Evolutionary conservation across 345 rosid species (phyloP).

Genomic region (Angophora floribunda): DNA sequence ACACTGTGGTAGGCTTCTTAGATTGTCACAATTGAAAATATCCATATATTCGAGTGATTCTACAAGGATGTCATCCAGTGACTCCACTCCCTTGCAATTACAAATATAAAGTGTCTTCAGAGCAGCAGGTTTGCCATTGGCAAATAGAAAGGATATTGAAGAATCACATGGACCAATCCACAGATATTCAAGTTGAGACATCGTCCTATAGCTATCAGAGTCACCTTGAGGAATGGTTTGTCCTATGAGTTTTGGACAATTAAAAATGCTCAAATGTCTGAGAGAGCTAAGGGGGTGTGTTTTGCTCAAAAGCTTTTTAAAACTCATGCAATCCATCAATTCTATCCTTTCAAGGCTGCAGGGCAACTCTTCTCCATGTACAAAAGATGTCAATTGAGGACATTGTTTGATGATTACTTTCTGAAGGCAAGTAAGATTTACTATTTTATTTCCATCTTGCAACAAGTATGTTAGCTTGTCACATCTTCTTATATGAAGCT

Average conservation of each 20-base stretch:
- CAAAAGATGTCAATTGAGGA: accelerated
- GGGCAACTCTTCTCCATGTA: accelerated
- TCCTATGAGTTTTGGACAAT: background rate
- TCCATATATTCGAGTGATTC: accelerated
- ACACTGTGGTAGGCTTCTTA: too few relatives aligned
- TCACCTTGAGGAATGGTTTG: too few relatives aligned
- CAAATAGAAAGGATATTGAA: accelerated
- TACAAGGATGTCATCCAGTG: accelerated
- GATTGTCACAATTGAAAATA: accelerated
- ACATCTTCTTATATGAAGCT: background rate
- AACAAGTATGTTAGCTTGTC: background rate
- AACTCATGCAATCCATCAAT: accelerated
- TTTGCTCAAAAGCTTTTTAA: background rate
- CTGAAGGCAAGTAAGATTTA: background rate
- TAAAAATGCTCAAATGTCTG: accelerated
- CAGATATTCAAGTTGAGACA: accelerated
- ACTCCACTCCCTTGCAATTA: accelerated
- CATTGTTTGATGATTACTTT: accelerated
- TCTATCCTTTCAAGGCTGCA: accelerated
- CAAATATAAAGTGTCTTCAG: accelerated
- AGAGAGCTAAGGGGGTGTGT: accelerated
- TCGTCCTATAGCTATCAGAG: accelerated
- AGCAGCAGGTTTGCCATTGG: background rate
- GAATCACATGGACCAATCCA: accelerated
- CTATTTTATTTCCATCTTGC: accelerated